Base-by-base conservation (phyloP, 1,139 yeast genomes). In the Eremothecium sinecaudum region DNA sequence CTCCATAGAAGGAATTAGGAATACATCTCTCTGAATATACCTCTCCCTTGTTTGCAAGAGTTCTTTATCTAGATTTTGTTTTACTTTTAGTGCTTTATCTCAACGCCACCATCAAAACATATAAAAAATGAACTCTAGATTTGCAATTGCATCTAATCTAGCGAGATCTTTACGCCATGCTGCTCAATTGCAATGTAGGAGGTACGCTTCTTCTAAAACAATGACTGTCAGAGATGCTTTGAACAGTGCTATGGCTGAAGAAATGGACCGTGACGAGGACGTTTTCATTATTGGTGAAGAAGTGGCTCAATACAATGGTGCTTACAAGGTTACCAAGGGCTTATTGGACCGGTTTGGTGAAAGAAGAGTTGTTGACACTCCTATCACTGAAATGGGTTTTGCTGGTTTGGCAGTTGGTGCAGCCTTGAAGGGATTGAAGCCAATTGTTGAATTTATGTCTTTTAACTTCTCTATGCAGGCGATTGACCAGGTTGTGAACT, bases 381-480 rank as follows among this genome's bases (percentile, higher is more conserved):
- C 99, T 46, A 90, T 90, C 62, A 90, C 99, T 38, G 99, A 90
- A 66, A 87, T 90, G 90, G 99, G 99, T 38, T 90, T 90, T 72
- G 79, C 98, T 37, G 99, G 99, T 57, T 67, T 90, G 50, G 83
- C 96, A 50, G 94, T 86, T 30, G 99, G 99, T 65, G 90, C 97
- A 36, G 93, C 98, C 10, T 76, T 90, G 59, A 90, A 94, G 38
- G 98, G 98, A 37, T 77, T 90, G 59, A 84, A 84, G 67, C 99
- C 99, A 52, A 75, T 90, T 51, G 84, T 93, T 61, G 99, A 90
- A 67, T 90, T 90, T 66, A 90, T 90, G 99, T 90, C 98, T 26
- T 87, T 87, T 69, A 90, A 92, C 74, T 90, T 92, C 61, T 97
- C 98, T 56, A 86, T 90, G 98, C 98, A 90, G 70, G 82, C 98